Evolutionary conservation across 129 eudicot species (phyloP).

Genomic region (Tagetes erecta): DNA sequence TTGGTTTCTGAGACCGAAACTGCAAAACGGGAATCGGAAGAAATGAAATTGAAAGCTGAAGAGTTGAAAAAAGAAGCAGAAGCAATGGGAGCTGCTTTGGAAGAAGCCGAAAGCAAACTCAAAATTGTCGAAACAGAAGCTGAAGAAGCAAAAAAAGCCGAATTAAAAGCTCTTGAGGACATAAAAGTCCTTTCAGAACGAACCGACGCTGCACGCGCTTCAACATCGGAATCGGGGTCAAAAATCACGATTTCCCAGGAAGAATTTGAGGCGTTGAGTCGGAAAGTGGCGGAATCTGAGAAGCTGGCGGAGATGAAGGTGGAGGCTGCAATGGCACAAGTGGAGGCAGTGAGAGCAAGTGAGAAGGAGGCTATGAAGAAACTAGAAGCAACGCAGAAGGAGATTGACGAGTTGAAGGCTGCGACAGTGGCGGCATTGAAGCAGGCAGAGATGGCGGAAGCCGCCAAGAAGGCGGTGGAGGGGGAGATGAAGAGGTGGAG

Average conservation of each 20-base stretch:
- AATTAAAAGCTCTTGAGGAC: conserved; percentile 61
- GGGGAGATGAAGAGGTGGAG: conserved; percentile 89
- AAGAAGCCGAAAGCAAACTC: conserved; percentile 66
- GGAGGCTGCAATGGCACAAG: conserved; percentile 93
- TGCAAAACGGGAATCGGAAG: conserved; percentile 67
- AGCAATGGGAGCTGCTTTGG: conserved; percentile 43
- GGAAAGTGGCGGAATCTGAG: conserved; percentile 77
- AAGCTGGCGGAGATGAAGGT: conserved; percentile 74
- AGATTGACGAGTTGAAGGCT: conserved; percentile 68
- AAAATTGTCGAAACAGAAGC: conserved; percentile 58
- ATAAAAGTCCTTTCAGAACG: conserved; percentile 62
- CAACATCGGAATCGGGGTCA: conserved; percentile 72
- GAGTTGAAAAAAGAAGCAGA: conserved; percentile 69
- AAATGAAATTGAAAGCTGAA: conserved; percentile 63
- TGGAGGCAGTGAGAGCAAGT: conserved; percentile 87
- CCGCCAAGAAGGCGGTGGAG: conserved; percentile 87
- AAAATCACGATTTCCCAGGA: conserved; percentile 73
- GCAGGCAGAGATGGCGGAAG: conserved; percentile 84
- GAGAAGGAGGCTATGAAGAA: conserved; percentile 76
- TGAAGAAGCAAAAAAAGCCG: conserved; percentile 79
- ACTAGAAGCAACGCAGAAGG: conserved; percentile 66
- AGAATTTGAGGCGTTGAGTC: conserved; percentile 70
- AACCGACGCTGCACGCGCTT: conserved; percentile 73
- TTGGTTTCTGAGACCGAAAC: conserved; percentile 58
- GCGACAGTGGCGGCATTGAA: conserved; percentile 71